Evolutionary conservation across 1,284 basidiomycete species (phyloP).

Genomic region (Exsudoporus floridanus): DNA sequence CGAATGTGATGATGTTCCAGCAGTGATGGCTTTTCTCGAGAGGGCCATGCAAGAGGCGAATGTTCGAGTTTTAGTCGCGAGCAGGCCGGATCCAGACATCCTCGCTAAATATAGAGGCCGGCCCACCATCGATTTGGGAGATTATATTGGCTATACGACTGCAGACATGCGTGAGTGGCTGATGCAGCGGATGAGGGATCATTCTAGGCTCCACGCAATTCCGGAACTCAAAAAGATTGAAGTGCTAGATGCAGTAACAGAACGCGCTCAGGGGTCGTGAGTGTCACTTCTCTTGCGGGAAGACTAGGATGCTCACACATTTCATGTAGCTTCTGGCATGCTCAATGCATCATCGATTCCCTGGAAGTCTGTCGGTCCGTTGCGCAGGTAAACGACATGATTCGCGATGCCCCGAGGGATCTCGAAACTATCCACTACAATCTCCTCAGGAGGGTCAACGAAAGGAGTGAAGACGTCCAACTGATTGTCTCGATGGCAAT

Average conservation of each 20-base stretch:
- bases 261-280: conserved; percentile 21
- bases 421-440: conserved; percentile 25
- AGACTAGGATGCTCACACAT: not conserved
- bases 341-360: conserved; percentile 30
- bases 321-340: conserved; percentile 27
- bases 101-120: conserved; percentile 17
- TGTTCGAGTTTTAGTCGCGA: conserved; percentile 26
- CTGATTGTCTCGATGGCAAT: conserved; percentile 27
- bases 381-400: conserved; percentile 24
- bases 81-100: conserved; percentile 25
- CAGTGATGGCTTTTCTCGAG: conserved; percentile 27
- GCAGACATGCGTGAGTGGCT: conserved; percentile 30
- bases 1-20: conserved; percentile 26
- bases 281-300: conserved; percentile 1
- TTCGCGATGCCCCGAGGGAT: conserved; percentile 20
- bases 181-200: conserved; percentile 28
- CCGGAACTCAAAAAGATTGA: conserved; percentile 27
- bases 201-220: conserved; percentile 23
- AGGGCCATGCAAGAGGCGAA: conserved; percentile 23
- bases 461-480: conserved; percentile 28
- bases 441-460: conserved; percentile 24
- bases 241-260: conserved; percentile 20
- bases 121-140: conserved; percentile 23
- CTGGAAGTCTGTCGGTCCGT: conserved; percentile 28
- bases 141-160: conserved; percentile 22